phyloP scores from a whole-genome alignment of 2,329 filamentous ascomycete genomes.

The Pseudogymnoascus sp. region DNA sequence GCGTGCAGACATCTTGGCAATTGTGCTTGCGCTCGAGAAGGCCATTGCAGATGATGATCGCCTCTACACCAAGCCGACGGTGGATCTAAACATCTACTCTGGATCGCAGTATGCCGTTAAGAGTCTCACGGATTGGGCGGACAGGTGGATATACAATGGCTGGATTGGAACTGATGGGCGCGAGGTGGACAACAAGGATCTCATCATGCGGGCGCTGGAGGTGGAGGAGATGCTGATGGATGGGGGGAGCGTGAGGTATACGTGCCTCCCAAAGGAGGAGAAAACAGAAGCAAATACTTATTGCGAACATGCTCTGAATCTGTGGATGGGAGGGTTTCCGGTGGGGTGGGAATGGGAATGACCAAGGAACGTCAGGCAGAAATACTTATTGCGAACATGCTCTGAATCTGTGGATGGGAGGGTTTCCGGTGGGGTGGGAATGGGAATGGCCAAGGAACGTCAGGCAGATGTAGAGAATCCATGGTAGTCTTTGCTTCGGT shows the following conservation, averaged over 20 bases:
- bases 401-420: neutral
- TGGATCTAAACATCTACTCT: neutral
- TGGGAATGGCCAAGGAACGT: neutral
- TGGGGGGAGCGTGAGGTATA: neutral
- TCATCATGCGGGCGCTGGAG: neutral
- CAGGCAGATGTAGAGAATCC: neutral
- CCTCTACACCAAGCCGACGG: neutral
- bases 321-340: neutral
- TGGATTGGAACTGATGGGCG: neutral
- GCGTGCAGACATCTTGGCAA: neutral
- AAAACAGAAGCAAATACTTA: neutral
- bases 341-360: constrained; percentile 1
- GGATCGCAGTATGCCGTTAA: neutral
- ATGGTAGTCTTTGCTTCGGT: neutral
- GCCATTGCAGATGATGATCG: neutral
- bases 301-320: neutral
- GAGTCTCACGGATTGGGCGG: neutral
- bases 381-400: neutral
- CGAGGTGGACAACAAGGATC: neutral
- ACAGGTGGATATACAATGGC: neutral
- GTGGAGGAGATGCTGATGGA: constrained; percentile 1
- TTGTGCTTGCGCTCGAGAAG: neutral
- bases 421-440: neutral
- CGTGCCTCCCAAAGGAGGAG: neutral
- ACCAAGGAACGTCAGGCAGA: neutral